Evolutionary conservation across 495 filamentous ascomycete genomes (phyloP), one percentile per base, ranked within the genome.

Genomic region (Xylaria bambusicola): DNA sequence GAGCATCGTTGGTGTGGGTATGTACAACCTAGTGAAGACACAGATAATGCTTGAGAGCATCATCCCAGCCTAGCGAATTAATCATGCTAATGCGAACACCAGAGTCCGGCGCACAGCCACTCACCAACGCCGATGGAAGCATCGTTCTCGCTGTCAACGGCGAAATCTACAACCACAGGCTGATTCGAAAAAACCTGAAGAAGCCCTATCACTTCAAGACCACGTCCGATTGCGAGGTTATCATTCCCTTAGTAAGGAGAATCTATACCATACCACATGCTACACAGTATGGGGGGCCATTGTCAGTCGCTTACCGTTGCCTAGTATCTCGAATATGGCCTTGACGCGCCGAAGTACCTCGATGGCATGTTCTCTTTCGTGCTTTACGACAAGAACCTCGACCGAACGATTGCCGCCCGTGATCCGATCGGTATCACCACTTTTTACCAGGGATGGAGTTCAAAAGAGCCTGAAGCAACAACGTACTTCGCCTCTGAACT

Each of bases 311-410:
- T 24, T 36, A 21, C 21, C 26, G 5, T 10, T 20, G 1, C 20
- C 5, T 74, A 97, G 93, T 98, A 98, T 69, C 81, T 90, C 75
- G 86, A 98, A 73, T 82, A 96, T 83, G 95, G 87, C 63, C 82
- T 96, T 58, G 90, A 98, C 74, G 90, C 92, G 61, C 93, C 94
- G 62, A 95, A 96, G 77, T 78, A 91, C 74, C 86, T 98, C 61
- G 94, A 98, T 73, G 94, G 94, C 75, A 98, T 98, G 95, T 98
- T 98, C 85, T 96, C 93, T 10, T 98, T 93, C 80, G 92, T 98
- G 42, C 82, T 98, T 26, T 97, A 95, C 77, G 94, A 98, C 80
- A 94, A 93, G 79, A 87, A 82, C 49, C 84, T 87, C 68, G 90
- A 98, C 78, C 88, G 95, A 52, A 90, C 89, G 31, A 84, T 98